Conservation (phyloP, 495 filamentous ascomycete species). For the Annulohypoxylon stygium region DNA sequence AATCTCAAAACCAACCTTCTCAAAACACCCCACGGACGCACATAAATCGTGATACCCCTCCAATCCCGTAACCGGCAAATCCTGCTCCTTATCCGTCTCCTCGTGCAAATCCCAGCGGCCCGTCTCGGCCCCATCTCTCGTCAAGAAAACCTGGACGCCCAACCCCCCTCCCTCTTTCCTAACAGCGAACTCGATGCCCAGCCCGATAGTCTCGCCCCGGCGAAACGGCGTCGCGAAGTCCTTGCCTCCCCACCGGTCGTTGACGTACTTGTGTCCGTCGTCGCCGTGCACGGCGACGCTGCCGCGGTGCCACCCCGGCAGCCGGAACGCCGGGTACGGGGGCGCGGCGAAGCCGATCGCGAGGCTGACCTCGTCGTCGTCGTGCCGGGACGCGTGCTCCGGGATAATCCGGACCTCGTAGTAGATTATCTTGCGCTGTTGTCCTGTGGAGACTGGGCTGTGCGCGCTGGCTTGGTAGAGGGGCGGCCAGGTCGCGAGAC, state of each 20-base stretch:
- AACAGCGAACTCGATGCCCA: conserved; percentile 76
- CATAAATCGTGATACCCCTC: conserved; percentile 86
- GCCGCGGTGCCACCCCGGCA: conserved; percentile 92
- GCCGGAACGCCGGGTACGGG: conserved; percentile 88
- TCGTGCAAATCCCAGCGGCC: conserved; percentile 89
- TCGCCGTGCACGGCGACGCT: conserved; percentile 91
- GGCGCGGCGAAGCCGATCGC: conserved; percentile 83
- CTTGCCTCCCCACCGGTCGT: conserved; percentile 86
- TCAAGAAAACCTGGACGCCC: conserved; percentile 79
- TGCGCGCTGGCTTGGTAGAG: conserved; percentile 78
- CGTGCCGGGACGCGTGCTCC: conserved; percentile 35
- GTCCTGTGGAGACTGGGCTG: conserved; percentile 71
- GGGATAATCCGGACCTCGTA: conserved; percentile 76
- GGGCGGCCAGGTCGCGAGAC: conserved; percentile 76
- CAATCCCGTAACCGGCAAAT: conserved; percentile 76
- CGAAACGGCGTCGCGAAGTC: conserved; percentile 71
- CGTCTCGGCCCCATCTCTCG: conserved; percentile 72
- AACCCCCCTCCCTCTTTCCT: conserved; percentile 36
- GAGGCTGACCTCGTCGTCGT: conserved; percentile 68
- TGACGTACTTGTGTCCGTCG: conserved; percentile 88
- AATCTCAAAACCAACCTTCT: conserved; percentile 77
- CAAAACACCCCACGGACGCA: conserved; percentile 82
- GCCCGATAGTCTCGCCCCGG: conserved; percentile 61
- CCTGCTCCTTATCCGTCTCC: conserved; percentile 75
- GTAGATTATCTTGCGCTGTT: conserved; percentile 73